Conservation (phyloP, 345 rosid species). For the Syzygium aromaticum region DNA sequence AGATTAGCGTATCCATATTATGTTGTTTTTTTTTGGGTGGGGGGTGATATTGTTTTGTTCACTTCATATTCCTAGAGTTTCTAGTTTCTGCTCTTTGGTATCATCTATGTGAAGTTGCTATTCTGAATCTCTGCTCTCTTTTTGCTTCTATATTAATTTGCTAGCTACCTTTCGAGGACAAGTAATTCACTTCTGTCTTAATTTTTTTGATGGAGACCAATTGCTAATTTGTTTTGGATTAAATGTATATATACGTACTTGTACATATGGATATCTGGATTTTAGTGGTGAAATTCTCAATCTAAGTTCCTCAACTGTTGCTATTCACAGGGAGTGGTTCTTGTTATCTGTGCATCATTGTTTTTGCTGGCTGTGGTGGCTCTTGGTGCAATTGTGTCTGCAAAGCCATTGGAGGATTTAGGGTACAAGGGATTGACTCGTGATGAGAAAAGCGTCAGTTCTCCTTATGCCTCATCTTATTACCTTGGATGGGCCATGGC, state of each 20-base stretch:
- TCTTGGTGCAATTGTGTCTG: slow-evolving; percentile 87
- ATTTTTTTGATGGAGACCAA: neutral
- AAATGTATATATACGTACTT: neutral
- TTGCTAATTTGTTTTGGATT: neutral
- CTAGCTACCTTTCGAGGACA: neutral
- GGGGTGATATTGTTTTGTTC: neutral
- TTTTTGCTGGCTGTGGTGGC: slow-evolving; percentile 71
- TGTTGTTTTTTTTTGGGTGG: neutral
- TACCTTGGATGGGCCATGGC: slow-evolving; percentile 99
- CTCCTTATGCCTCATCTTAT: slow-evolving; percentile 82
- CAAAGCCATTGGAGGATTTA: slow-evolving; percentile 72
- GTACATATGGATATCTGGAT: neutral
- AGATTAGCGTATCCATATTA: neutral
- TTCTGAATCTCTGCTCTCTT: neutral
- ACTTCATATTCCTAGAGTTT: neutral
- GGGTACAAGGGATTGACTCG: slow-evolving; percentile 69
- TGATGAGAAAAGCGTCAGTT: slow-evolving; percentile 44
- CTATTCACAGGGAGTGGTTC: slow-evolving; percentile 58
- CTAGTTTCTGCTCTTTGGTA: neutral
- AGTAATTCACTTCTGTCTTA: neutral
- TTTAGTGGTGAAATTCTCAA: neutral
- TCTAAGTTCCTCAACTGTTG: slow-evolving; percentile 1
- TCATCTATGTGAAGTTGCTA: neutral
- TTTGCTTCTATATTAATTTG: neutral
- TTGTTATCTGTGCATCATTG: slow-evolving; percentile 48